A percentile compares a stretch with the other conserved stretches of the same genome.
Evolutionary conservation across 805 yeast genomes (phyloP).

Genomic region (Saturnispora bothae): DNA sequence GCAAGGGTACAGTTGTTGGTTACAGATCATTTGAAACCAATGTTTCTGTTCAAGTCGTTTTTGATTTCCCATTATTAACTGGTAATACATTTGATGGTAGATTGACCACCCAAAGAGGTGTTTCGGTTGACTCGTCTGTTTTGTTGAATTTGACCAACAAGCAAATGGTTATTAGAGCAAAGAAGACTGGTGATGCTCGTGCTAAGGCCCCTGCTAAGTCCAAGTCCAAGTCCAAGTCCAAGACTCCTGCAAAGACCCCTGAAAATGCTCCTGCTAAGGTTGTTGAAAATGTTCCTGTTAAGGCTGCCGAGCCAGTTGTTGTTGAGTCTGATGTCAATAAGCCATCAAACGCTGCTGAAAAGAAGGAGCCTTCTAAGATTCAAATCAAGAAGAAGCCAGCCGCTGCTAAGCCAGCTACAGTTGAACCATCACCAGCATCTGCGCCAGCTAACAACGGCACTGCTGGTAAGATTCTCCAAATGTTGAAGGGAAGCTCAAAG

Average conservation of each 20-base stretch:
- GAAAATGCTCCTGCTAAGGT: not conserved
- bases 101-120: slow-evolving; percentile 68
- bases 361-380: not conserved
- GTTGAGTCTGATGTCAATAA: too few relatives aligned
- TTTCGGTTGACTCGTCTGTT: slow-evolving; percentile 70
- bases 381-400: not conserved
- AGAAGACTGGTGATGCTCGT: slow-evolving; percentile 21
- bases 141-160: slow-evolving; percentile 66
- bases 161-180: slow-evolving; percentile 69
- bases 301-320: not conserved
- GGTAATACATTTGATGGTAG: slow-evolving; percentile 79
- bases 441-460: slow-evolving; percentile 13
- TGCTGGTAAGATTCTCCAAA: slow-evolving; percentile 1
- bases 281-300: not conserved
- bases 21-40: slow-evolving; percentile 47
- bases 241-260: too few relatives aligned
- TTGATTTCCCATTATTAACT: slow-evolving; percentile 73
- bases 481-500: not conserved
- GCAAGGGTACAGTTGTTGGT: slow-evolving; percentile 84
- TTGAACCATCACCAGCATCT: slow-evolving; percentile 5
- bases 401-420: not conserved
- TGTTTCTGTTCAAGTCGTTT: slow-evolving; percentile 62
- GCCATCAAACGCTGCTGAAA: too few relatives aligned
- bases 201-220: not conserved
- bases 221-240: not conserved